Evolutionary conservation across 768 basidiomycete species (phyloP).

Genomic region (Coprinopsis marcescibilis): DNA sequence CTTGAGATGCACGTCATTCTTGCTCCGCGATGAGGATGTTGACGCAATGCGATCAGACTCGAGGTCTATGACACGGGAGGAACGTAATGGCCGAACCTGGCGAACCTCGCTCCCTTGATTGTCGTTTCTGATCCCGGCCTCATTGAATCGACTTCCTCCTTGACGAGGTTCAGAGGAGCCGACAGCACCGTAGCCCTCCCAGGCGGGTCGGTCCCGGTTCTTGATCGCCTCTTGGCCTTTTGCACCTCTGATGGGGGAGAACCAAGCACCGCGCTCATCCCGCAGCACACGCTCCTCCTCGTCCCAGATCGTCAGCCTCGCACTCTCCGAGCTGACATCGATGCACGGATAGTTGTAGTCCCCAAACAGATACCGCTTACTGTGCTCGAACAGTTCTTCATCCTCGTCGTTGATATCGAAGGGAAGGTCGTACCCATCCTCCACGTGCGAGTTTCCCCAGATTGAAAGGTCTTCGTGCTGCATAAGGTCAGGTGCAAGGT

Average conservation of each 20-base stretch:
- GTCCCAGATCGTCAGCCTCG: conserved; percentile 62
- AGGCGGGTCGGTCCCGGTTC: conserved; percentile 33
- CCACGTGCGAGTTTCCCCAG: conserved; percentile 28
- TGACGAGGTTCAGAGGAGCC: conserved; percentile 8
- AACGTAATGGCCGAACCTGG: conserved; percentile 13
- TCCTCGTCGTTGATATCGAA: conserved; percentile 68
- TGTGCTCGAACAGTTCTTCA: conserved; percentile 71
- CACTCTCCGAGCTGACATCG: conserved; percentile 78
- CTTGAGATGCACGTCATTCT: conserved; percentile 34
- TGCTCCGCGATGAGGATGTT: conserved; percentile 18
- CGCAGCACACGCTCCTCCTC: conserved; percentile 82
- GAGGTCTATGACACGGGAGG: conserved; percentile 40
- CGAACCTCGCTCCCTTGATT: conserved; percentile 9
- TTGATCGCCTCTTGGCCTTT: conserved; percentile 35
- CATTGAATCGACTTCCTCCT: not conserved
- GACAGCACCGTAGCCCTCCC: conserved; percentile 58
- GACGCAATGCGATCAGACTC: conserved; percentile 31
- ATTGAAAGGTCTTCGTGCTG: conserved; percentile 33
- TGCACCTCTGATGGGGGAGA: conserved; percentile 50
- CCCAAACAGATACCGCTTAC: conserved; percentile 78
- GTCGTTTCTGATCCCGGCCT: conserved; percentile 12
- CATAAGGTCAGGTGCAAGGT: conserved; percentile 51
- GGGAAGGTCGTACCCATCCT: conserved; percentile 52
- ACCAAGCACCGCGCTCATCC: conserved; percentile 70
- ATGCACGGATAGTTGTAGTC: conserved; percentile 89